Conservation (phyloP, 2,329 filamentous ascomycete genomes). For the Zopfia rhizophila region DNA sequence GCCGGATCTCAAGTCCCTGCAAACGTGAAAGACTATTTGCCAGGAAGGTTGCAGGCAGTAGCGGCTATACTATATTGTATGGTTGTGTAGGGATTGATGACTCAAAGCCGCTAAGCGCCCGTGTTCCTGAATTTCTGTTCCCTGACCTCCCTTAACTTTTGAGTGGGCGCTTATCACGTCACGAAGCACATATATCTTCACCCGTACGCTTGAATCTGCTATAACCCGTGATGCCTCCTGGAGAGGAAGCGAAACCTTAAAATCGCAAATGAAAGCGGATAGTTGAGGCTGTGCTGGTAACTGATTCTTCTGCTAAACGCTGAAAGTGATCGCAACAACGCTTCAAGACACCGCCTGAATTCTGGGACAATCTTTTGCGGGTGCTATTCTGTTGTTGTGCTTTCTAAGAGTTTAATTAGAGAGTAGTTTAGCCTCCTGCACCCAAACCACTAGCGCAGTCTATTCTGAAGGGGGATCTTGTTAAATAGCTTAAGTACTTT, state of each 20-base stretch:
- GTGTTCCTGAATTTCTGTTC: conserved; percentile 5
- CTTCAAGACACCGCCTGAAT: conserved; percentile 21
- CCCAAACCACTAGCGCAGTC: conserved; percentile 9
- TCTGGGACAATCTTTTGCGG: conserved; percentile 24
- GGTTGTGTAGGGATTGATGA: too few species aligned
- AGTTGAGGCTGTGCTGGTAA: conserved; percentile 18
- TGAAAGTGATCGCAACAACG: conserved; percentile 12
- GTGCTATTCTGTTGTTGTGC: conserved; percentile 21
- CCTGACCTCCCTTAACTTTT: conserved; percentile 2
- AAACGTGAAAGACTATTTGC: too few species aligned
- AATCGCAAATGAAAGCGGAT: conserved; percentile 20
- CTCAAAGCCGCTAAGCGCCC: conserved; percentile 13
- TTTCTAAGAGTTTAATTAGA: conserved; percentile 21
- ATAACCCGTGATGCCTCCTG: conserved; percentile 15
- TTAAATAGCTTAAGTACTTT: conserved; percentile 23
- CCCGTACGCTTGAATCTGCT: conserved; percentile 8
- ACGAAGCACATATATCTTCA: conserved; percentile 19
- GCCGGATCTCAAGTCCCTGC: too few species aligned
- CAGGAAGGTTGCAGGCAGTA: too few species aligned
- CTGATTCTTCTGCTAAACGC: conserved; percentile 18
- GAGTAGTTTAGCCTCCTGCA: conserved; percentile 14
- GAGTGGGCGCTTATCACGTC: conserved; percentile 7
- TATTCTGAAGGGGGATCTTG: conserved; percentile 9
- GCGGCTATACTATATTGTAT: too few species aligned
- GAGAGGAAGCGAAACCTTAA: conserved; percentile 15